Evolutionary conservation across 2,329 filamentous ascomycete genomes (phyloP), one percentile per base, ranked within the genome.

Genomic region (Hymenoscyphus repandus): DNA sequence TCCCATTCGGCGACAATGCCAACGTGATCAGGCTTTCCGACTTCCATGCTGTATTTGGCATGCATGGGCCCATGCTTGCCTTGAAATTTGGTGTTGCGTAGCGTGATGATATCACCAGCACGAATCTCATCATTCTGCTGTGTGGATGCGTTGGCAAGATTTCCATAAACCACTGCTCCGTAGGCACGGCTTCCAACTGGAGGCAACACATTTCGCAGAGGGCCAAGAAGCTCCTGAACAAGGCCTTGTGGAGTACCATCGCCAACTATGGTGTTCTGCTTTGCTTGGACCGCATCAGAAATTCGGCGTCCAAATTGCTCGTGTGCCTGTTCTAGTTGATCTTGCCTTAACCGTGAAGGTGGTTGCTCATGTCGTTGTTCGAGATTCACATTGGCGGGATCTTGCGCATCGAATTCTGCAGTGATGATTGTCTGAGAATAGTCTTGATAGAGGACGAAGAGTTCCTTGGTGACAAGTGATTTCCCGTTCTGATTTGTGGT

Each of bases 11-110:
- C 81, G 3, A 99, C 92, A 2, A 99, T 74, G 2, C 81, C 93
- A 0, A 97, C 92, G 64, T 99, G 93, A 9, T 80, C 89, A 3
- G 81, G 82, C 66, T 89, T 93, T 58, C 90, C 91, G 1, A 96
- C 88, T 60, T 99, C 93, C 47, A 82, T 74, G 44, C 78, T 85
- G 69, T 99, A 99, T 69, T 96, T 97, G 58, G 88, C 86, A 66
- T 97, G 91, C 87, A 99, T 91, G 4, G 90, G 80, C 1, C 93
- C 93, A 60, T 92, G 89, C 69, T 96, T 95, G 52, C 93, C 93
- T 69, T 96, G 90, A 72, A 99, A 96, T 58, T 85, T 88, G 36
- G 91, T 88, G 62, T 96, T 96, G 60, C 93, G 88, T 65, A 99
- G 85, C 13, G 86, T 91, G 50, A 99, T 82, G 56, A 99, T 90